Conservation (phyloP, 2,329 filamentous ascomycete genomes). For the Stemphylium beticola region DNA sequence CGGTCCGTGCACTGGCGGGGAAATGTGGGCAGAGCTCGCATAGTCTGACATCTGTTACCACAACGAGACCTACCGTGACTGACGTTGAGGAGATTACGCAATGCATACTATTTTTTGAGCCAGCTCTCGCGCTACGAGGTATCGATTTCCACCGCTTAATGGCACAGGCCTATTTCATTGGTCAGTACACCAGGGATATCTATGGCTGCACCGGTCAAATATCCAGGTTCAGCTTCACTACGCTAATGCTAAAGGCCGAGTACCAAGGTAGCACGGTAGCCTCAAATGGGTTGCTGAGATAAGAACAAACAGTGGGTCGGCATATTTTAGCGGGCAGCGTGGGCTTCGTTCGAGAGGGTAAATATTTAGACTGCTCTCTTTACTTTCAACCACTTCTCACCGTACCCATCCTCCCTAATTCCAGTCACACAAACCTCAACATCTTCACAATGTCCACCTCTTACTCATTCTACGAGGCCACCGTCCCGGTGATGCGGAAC, state of each 20-base stretch:
- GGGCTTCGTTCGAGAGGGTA: neutral
- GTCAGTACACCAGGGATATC: too few relatives aligned
- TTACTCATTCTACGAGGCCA: constrained; percentile 26
- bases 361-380: neutral
- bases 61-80: neutral
- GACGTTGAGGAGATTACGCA: neutral
- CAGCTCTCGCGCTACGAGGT: too few relatives aligned
- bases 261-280: neutral
- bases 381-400: neutral
- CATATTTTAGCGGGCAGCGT: neutral
- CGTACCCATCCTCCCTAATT: neutral
- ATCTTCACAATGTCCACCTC: constrained; percentile 22
- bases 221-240: neutral
- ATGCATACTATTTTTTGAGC: neutral
- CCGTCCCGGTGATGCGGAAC: constrained; percentile 20
- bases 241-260: neutral
- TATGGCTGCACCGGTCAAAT: too few relatives aligned
- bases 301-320: neutral
- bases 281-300: neutral
- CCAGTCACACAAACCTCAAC: neutral
- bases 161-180: too few relatives aligned
- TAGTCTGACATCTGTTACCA: neutral
- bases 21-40: neutral
- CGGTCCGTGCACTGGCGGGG: constrained; percentile 13
- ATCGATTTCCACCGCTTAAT: too few relatives aligned